Evolutionary conservation across 73 alveolate species (phyloP).

Genomic region (Paramecium primaurelia): DNA sequence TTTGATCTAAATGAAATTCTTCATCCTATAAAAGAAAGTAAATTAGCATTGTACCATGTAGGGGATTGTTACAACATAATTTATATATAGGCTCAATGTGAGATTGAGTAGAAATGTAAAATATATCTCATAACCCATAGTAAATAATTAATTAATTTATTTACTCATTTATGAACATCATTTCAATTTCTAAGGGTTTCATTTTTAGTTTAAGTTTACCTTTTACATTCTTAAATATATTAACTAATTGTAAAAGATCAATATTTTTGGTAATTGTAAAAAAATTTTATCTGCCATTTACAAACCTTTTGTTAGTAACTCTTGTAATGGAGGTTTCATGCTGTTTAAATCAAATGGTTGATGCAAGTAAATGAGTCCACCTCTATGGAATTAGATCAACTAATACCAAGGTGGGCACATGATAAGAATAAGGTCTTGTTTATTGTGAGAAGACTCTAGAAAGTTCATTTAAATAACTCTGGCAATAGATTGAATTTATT

Average conservation of each 20-base stretch:
- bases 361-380: not conserved
- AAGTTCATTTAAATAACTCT: not conserved
- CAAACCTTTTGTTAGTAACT: not conserved
- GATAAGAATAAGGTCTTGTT: not conserved
- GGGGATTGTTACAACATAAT: not conserved
- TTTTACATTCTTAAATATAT: not conserved
- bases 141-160: not conserved
- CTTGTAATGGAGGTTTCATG: not conserved
- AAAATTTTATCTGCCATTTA: not conserved
- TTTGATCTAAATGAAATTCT: constrained; percentile 60
- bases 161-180: not conserved
- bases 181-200: not conserved
- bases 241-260: not conserved
- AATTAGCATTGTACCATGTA: not conserved
- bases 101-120: not conserved
- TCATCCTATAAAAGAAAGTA: constrained; percentile 52
- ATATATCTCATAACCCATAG: not conserved
- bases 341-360: not conserved
- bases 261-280: not conserved
- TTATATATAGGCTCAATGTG: not conserved
- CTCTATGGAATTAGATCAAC: not conserved
- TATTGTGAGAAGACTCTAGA: not conserved
- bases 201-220: not conserved
- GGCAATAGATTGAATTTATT: not conserved
- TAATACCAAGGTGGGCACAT: constrained; percentile 32